Evolutionary conservation across 768 basidiomycete genomes (phyloP), one percentile per base, ranked within the genome.

Genomic region (Pulveroboletus ravenelii): DNA sequence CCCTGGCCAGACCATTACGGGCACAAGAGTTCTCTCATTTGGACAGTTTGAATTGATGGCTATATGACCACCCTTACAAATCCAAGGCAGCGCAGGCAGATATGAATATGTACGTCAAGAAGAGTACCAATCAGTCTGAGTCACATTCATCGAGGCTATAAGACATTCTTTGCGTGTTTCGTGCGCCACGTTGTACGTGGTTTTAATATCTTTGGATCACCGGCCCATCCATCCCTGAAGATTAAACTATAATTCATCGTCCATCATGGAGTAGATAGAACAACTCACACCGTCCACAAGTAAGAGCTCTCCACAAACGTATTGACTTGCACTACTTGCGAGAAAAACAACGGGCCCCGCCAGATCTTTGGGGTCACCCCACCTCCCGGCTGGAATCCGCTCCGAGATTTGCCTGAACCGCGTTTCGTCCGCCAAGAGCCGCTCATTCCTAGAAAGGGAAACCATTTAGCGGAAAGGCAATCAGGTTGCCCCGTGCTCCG

Each of bases 391-490:
- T 18, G 85, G 85, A 47, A 87, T 86, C 39, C 84, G 74, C 60
- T 85, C 85, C 47, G 82, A 76, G 64, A 87, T 87, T 65, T 87
- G 85, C 44, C 75, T 74, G 45, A 74, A 73, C 40, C 84, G 77
- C 34, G 73, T 73, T 30, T 82, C 78, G 69, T 87, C 81, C 52
- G 74, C 72, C 54, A 85, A 74, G 44, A 86, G 72, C 50, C 76
- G 77, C 61, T 79, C 77, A 68, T 85, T 86, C 82, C 83, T 85
- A 66, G 30, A 53, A 54, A 52, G 41, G 54, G 47, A 41, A 52
- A 41, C 51, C 25, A 38, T 36, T 62, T 10, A 62, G 45, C 51
- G 36, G 10, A 53, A 50, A 50, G 38, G 42, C 47, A 48, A 45
- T 18, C 46, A 50, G 35, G 15, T 25, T 25, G 15, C 18, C 18